Evolutionary conservation across 495 filamentous ascomycete species (phyloP).

Genomic region (Tuber microsphaerosporum): DNA sequence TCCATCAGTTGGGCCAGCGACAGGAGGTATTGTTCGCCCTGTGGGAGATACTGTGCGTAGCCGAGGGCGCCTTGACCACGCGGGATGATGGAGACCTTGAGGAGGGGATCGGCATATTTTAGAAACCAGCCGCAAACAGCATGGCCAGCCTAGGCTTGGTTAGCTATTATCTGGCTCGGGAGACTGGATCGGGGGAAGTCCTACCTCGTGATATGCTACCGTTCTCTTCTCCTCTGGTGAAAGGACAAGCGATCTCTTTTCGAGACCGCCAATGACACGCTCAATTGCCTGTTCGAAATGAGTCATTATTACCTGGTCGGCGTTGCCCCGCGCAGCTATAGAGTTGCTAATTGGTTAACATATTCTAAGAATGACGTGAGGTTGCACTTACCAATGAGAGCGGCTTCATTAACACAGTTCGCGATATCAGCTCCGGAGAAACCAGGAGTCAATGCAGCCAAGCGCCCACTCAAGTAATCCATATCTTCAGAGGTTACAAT

Average conservation of each 20-base stretch:
- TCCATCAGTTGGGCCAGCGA: slow-evolving; percentile 95
- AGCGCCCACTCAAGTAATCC: slow-evolving; percentile 74
- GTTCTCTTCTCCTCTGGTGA: slow-evolving; percentile 87
- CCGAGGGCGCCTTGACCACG: slow-evolving; percentile 87
- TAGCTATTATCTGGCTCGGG: slow-evolving; percentile 1
- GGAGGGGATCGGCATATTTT: slow-evolving; percentile 86
- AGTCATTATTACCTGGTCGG: slow-evolving; percentile 66
- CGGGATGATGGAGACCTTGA: slow-evolving; percentile 98
- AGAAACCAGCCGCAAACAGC: slow-evolving; percentile 99
- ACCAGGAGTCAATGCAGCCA: slow-evolving; percentile 86
- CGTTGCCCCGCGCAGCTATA: slow-evolving; percentile 72
- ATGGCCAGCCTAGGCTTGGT: slow-evolving; percentile 61
- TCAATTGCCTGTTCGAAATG: slow-evolving; percentile 98
- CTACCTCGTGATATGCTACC: slow-evolving; percentile 83
- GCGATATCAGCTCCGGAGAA: slow-evolving; percentile 97
- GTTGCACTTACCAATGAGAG: slow-evolving; percentile 73
- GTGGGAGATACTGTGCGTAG: slow-evolving; percentile 93
- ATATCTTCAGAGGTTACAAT: slow-evolving; percentile 85
- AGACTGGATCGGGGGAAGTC: too few species aligned
- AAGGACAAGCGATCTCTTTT: slow-evolving; percentile 91
- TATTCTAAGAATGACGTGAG: slow-evolving; percentile 2
- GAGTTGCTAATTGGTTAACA: slow-evolving; percentile 40
- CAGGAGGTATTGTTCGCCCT: slow-evolving; percentile 86
- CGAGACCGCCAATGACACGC: slow-evolving; percentile 88
- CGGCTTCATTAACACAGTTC: slow-evolving; percentile 96